These are phyloP conservation scores for Penicillium lividum DNA, from an alignment of 495 filamentous ascomycete species.

Conservation along the genomic window DNA sequence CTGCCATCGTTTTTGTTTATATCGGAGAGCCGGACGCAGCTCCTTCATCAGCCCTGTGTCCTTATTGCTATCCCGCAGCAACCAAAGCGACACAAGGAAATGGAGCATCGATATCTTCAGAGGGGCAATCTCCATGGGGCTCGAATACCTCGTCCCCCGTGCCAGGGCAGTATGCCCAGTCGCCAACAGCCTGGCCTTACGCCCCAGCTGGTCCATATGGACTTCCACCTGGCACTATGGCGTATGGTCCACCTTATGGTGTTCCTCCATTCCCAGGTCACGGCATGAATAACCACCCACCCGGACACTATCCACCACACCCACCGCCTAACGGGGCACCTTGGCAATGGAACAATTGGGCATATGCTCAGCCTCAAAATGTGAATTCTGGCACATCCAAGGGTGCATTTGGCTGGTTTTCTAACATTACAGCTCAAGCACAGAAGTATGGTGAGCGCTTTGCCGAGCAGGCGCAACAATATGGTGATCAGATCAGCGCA, in stretches of 20 bases:
- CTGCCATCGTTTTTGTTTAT: constrained; percentile 41
- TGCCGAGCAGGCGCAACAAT: constrained; percentile 41
- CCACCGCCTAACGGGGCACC: constrained; percentile 24
- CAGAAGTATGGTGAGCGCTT: constrained; percentile 50
- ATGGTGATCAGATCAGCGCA: constrained; percentile 43
- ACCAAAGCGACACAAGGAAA: constrained; percentile 33
- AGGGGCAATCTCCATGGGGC: constrained; percentile 10
- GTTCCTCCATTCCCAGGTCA: constrained; percentile 19
- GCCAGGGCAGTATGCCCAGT: constrained; percentile 19
- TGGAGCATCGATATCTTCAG: constrained; percentile 10
- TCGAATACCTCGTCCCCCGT: constrained; percentile 19
- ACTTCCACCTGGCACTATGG: constrained; percentile 9
- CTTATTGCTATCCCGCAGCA: constrained; percentile 46
- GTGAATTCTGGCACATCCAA: constrained; percentile 25
- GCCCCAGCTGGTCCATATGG: constrained; percentile 12
- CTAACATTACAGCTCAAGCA: constrained; percentile 38
- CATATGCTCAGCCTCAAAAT: constrained; percentile 30
- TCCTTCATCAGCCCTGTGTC: constrained; percentile 45
- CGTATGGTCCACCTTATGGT: constrained; percentile 26
- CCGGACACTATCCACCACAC: constrained; percentile 26
- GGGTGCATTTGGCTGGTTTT: constrained; percentile 37
- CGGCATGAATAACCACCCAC: constrained; percentile 27
- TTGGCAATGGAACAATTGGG: constrained; percentile 38
- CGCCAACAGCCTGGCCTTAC: constrained; percentile 20
- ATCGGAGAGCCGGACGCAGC: constrained; percentile 39